Conservation (phyloP, 164 flowering plant species). For the Houttuynia cordata region DNA sequence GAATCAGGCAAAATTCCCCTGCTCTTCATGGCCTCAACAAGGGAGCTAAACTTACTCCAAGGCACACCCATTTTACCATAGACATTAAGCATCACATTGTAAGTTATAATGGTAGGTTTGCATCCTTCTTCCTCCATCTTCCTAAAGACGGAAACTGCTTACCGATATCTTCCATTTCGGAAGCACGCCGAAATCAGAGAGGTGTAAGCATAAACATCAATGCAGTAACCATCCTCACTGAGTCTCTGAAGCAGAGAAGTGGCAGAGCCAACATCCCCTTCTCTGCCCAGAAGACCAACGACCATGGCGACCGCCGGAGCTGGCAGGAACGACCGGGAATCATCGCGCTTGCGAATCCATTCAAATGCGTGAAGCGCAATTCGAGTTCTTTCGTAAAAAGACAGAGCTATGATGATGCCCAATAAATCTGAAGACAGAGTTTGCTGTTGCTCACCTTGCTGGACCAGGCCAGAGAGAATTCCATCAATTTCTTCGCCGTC, state of each 20-base stretch:
- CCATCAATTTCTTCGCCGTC: constrained; percentile 12
- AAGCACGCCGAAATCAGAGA: constrained; percentile 59
- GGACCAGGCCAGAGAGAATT: constrained; percentile 11
- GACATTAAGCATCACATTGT: constrained; percentile 75
- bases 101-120: constrained; percentile 71
- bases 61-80: constrained; percentile 95
- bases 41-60: constrained; percentile 47
- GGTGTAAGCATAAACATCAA: constrained; percentile 82
- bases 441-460: constrained; percentile 9
- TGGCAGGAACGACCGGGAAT: constrained; percentile 21
- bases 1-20: constrained; percentile 58
- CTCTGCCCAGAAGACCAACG: constrained; percentile 48
- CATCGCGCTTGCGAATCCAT: constrained; percentile 33
- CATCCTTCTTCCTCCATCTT: constrained; percentile 81
- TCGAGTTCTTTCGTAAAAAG: constrained; percentile 44
- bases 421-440: constrained; percentile 32
- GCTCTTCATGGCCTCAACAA: constrained; percentile 68
- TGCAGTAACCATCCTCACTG: constrained; percentile 35
- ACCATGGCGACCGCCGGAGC: constrained; percentile 47
- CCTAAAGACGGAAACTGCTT: constrained; percentile 56
- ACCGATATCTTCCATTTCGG: constrained; percentile 58
- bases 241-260: constrained; percentile 39
- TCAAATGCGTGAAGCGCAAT: constrained; percentile 54
- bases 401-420: constrained; percentile 55
- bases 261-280: constrained; percentile 43